Evolutionary conservation across 306 rosid genomes (phyloP), one percentile per base, ranked within the genome.

Genomic region (Quercus gilva): DNA sequence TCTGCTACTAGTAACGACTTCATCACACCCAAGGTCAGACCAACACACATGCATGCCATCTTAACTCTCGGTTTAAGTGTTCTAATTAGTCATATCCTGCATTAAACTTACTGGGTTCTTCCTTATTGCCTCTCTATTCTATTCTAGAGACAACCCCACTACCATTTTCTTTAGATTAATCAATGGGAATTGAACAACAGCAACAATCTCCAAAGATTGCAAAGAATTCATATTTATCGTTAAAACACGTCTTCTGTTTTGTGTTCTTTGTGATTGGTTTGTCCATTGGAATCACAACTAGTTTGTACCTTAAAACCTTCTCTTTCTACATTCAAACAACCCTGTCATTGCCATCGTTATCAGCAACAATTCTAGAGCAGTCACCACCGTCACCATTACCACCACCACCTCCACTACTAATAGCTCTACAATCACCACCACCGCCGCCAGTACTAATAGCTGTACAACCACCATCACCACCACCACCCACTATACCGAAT

Each of bases 201-300:
- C 58, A 80, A 69, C 82, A 79, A 9, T 65, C 81, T 59, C 33
- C 79, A 53, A 35, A 79, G 25, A 17, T 74, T 69, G 4, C 35
- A 49, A 81, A 83, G 65, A 72, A n/a, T 26, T 73, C 81, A 51
- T 76, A 33, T 35, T 51, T 76, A 37, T 87, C 37, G 1, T 84
- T 71, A 1, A 7, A 55, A 57, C 74, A 59, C 26, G 75, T 78
- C 72, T 68, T 81, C 53, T 80, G 74, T 68, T 76, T 78, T 25
- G 73, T 88, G 15, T 78, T 88, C 69, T 84, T 87, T 31, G 63
- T 84, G 9, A 75, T 88, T 18, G 92, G 91, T 29, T 56, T 88
- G 72, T 90, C 85, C 35, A 2, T 87, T 52, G 92, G 89, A 35
- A 59, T 89, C 51, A 75, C 85, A 25, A 2, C 87, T 37, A 78